Conservation (phyloP, 2,329 filamentous ascomycete genomes). For the Ceratocystis albifundus region DNA sequence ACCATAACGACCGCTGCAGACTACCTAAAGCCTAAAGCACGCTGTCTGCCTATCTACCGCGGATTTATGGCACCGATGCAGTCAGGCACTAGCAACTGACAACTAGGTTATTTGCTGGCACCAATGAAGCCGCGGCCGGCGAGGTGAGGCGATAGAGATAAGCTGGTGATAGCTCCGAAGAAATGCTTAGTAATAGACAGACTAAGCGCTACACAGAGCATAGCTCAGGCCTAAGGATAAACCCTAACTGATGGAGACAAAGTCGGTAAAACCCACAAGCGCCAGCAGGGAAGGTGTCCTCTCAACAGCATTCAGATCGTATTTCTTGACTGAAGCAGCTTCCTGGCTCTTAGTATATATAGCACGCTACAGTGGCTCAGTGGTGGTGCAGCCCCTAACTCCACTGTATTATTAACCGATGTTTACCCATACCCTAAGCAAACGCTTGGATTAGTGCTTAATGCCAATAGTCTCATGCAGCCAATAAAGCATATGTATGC, state of each 20-base stretch:
- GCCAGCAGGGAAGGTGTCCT: not conserved
- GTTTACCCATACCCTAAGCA: not conserved
- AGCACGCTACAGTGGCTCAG: not conserved
- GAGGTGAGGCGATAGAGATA: not conserved
- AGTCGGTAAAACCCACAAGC: not conserved
- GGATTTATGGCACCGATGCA: too few relatives aligned
- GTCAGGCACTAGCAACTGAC: not conserved
- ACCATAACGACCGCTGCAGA: not conserved
- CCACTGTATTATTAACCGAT: not conserved
- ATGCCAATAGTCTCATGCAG: not conserved
- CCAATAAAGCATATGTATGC: not conserved
- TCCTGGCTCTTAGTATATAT: not conserved
- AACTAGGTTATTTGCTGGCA: slow-evolving; percentile 8
- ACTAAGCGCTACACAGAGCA: too few relatives aligned
- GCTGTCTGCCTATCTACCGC: too few relatives aligned
- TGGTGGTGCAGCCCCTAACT: not conserved
- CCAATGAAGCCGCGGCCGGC: not conserved
- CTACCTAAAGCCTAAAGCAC: too few relatives aligned
- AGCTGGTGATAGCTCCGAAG: not conserved
- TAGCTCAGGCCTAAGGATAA: too few relatives aligned
- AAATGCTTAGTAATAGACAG: not conserved
- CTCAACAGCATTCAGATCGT: not conserved
- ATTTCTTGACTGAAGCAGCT: not conserved
- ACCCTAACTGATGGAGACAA: not conserved
- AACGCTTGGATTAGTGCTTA: not conserved